Evolutionary conservation across 192 early-diverging fungal genomes (phyloP), one percentile per base, ranked within the genome.

Genomic region (Coemansia sp.): DNA sequence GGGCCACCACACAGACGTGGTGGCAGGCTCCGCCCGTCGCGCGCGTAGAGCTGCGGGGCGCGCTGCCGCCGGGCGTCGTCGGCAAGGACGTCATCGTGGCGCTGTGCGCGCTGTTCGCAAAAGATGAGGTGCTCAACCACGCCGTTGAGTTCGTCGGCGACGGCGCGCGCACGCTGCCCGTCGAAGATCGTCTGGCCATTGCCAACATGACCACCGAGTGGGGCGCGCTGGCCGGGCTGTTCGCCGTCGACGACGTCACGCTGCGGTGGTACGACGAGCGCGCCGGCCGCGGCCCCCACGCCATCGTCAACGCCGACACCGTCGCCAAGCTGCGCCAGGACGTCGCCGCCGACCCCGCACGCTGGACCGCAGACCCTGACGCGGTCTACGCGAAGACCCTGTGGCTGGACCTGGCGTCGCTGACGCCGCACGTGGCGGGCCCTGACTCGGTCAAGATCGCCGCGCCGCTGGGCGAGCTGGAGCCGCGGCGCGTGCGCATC

Each of bases 151-250:
- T 99, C 74, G 87, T 87, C 44, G 95, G 95, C 50, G 79, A 73
- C 29, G 86, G 85, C 36, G 83, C 92, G 11, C 68, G 72, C 29
- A 68, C 72, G 14, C 75, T 99, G 62, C 84, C 87, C 0, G 85
- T 99, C 11, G 94, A 96, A 71, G 95, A 97, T 59, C 89, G 96
- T 10, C 85, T 99, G 62, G 94, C 97, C 50, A 94, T 99, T 67
- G 89, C 96, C 69, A 99, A 99, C 83, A 98, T 99, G 97, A 99
- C 97, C 6, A 99, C 97, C 36, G 97, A 99, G 78, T 99, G 97
- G 97, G 97, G 97, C 74, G 95, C 95, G 8, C 86, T 99, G 24
- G 97, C 95, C 46, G 97, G 97, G 40, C 87, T 99, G 8, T 99
- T 99, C 77, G 92, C 94, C 3, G 93, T 96, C 19, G 96, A 99